A percentile compares a stretch with the other conserved stretches of the same genome.
Conservation (phyloP, 805 yeast genomes). For the Candida pini region DNA sequence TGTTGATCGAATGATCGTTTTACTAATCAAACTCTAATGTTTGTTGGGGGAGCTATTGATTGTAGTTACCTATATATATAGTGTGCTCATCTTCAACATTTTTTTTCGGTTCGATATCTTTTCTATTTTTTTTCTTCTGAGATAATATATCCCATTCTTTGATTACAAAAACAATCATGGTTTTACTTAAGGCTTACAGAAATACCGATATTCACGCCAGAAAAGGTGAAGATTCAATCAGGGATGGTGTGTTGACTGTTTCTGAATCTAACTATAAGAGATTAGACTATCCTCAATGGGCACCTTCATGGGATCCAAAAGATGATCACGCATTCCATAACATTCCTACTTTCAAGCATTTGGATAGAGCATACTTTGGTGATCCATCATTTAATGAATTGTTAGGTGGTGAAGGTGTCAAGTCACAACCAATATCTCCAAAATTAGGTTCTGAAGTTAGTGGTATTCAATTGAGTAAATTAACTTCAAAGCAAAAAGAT, state of each 20-base stretch:
- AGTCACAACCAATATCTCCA: conserved; percentile 48
- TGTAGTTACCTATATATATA: too few relatives aligned
- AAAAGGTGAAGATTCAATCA: conserved; percentile 45
- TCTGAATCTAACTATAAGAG: conserved; percentile 34
- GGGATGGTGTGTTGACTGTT: conserved; percentile 43
- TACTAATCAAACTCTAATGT: too few relatives aligned
- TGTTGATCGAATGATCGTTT: too few relatives aligned
- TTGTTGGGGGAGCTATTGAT: too few relatives aligned
- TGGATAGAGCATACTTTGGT: conserved; percentile 65
- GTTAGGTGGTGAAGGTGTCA: conserved; percentile 28
- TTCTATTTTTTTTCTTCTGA: conserved; percentile 15
- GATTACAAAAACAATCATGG: conserved; percentile 1
- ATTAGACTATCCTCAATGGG: conserved; percentile 46
- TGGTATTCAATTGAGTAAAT: conserved; percentile 53
- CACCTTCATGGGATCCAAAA: conserved; percentile 65
- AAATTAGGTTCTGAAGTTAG: conserved; percentile 62
- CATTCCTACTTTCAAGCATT: conserved; percentile 45
- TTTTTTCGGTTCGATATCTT: background rate
- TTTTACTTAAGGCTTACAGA: conserved; percentile 11
- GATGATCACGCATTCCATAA: conserved; percentile 34
- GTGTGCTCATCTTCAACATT: too few relatives aligned
- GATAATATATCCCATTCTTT: background rate
- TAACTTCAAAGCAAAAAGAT: conserved; percentile 51
- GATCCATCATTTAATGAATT: conserved; percentile 50
- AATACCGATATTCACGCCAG: conserved; percentile 40